These are phyloP conservation scores for Phytophthora pluvialis DNA, from an alignment of 352 stramenopile species.

Conservation along the genomic window DNA sequence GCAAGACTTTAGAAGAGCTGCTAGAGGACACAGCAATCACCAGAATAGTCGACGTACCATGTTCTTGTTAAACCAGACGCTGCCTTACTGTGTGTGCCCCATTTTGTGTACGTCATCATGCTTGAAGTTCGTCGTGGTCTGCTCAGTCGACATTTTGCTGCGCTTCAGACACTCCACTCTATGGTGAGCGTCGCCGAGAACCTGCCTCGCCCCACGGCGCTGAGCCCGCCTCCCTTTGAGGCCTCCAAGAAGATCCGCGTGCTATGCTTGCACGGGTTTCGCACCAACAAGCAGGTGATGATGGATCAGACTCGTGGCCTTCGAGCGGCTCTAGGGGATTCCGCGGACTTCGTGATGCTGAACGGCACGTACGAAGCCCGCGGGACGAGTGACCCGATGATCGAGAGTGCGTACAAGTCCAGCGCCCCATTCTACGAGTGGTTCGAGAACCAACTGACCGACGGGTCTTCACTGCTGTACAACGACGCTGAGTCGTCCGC, in stretches of 20 bases:
- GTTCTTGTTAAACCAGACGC: conserved; percentile 15
- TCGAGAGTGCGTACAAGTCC: conserved; percentile 38
- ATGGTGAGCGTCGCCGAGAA: conserved; percentile 29
- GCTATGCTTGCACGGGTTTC: conserved; percentile 63
- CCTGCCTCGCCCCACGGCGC: conserved; percentile 19
- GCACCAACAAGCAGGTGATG: conserved; percentile 60
- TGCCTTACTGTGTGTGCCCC: neutral
- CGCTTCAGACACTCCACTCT: neutral
- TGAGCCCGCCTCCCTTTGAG: conserved; percentile 14
- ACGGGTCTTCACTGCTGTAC: conserved; percentile 34
- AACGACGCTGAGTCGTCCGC: conserved; percentile 44
- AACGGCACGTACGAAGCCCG: conserved; percentile 50
- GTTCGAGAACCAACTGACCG: conserved; percentile 43
- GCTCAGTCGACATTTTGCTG: conserved; percentile 37
- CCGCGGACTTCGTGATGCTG: conserved; percentile 50
- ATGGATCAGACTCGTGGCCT: conserved; percentile 48
- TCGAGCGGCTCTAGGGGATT: conserved; percentile 35
- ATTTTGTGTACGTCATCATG: conserved; percentile 25
- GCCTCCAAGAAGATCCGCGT: conserved; percentile 43
- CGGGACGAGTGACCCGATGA: conserved; percentile 39
- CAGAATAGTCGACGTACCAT: conserved; percentile 18
- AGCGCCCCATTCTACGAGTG: conserved; percentile 55
- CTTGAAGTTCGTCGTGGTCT: conserved; percentile 34
- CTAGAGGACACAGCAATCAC: conserved; percentile 22
- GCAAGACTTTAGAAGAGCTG: conserved; percentile 35